Percentiles rank a stretch among this genome's conserved stretches.
phyloP scores from a whole-genome alignment of 148 eudicot genomes.

The Diospyros kaki region DNA sequence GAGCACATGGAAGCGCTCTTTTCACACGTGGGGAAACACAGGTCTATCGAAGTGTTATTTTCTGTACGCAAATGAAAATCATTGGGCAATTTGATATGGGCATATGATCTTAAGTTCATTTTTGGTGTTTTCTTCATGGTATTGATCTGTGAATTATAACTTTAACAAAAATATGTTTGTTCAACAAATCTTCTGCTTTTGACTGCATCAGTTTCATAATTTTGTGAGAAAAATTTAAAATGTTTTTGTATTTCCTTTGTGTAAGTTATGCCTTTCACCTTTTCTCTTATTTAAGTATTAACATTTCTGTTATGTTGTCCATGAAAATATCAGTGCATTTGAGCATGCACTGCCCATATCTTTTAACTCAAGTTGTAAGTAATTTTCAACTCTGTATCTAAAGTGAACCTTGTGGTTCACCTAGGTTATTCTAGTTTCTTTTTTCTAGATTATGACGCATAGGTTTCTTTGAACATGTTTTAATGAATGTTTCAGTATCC shows the following conservation, averaged over 20 bases:
- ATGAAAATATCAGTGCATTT: background rate
- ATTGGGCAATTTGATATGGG: background rate
- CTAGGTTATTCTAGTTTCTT: background rate
- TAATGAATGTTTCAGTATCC: background rate
- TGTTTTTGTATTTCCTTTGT: background rate
- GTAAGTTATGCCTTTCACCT: background rate
- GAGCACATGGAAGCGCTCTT: slow-evolving; percentile 99
- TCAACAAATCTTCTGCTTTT: background rate
- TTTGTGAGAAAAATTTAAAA: background rate
- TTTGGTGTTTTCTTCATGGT: background rate
- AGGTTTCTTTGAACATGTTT: background rate
- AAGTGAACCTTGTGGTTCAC: background rate
- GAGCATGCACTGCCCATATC: background rate
- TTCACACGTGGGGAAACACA: slow-evolving; percentile 99
- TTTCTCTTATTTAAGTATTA: background rate
- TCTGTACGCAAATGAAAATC: background rate
- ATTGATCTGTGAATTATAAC: background rate
- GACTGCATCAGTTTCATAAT: background rate
- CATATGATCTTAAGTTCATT: background rate
- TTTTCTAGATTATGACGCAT: background rate
- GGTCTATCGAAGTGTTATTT: slow-evolving; percentile 42
- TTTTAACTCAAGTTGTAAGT: background rate
- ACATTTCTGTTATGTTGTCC: background rate
- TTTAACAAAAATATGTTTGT: background rate
- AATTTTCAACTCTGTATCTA: background rate